Evolutionary conservation across 305 asterid species (phyloP), one percentile per base, ranked within the genome.

Genomic region (Fraxinus sp.): DNA sequence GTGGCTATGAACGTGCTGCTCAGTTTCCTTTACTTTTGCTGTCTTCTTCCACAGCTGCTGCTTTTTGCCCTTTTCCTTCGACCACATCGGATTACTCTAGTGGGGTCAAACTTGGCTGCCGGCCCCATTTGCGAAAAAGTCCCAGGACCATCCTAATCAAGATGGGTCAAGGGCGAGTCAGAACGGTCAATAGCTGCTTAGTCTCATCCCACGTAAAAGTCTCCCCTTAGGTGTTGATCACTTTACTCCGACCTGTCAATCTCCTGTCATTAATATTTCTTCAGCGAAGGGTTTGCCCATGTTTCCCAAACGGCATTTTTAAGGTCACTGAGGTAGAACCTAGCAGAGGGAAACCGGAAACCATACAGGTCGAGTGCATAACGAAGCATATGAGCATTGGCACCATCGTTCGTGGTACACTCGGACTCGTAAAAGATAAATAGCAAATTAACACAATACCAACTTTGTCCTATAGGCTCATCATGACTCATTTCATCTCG

Each of bases 1-100:
- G 83, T 84, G 89, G 89, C 87, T 79, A 72, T 39, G 88, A 80
- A 84, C 77, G 75, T 84, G 87, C 86, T 70, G 83, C 68, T 62
- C 64, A 49, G 81, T 80, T 81, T 62, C 77, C 77, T 84, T 85
- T 71, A 77, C 26, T 59, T 80, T 79, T 57, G 78, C 79, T 30
- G 76, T 78, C 79, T 36, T 33, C 68, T 79, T 59, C 49, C 71
- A 28, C 55, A 64, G 49, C 75, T 83, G 78, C 86, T 79, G 71
- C 77, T 22, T 70, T 80, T 46, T 62, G 32, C 28, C 59, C 71
- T 20, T 74, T 74, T 3, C 26, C 16, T 46, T 26, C 70, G 79
- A 72, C 35, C 85, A 82, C 35, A 80, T 66, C 75, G 85, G 84
- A 71, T 78, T 80, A 80, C 33, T 62, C 22, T 28, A 11, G 41